A percentile compares a stretch with the other conserved stretches of the same genome.
Conservation (phyloP, 768 basidiomycete genomes). For the Lyophyllum semitale region DNA sequence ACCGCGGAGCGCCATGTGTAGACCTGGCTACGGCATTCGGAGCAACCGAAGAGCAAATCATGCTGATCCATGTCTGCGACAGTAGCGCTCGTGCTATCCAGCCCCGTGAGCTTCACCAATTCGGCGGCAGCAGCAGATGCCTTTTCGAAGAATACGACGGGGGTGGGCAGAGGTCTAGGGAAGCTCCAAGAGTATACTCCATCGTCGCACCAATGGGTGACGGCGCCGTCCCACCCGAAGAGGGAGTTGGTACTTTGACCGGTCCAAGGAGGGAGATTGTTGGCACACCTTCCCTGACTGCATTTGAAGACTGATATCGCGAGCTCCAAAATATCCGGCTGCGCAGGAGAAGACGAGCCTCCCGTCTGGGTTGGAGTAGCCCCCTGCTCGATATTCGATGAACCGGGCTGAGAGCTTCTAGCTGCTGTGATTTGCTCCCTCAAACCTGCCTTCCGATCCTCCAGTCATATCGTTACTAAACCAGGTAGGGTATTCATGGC, state of each 20-base stretch:
- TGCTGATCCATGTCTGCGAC: too few species aligned
- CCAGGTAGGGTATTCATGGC: constrained; percentile 5
- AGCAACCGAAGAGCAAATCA: too few species aligned
- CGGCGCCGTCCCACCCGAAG: constrained; percentile 11
- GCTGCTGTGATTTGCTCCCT: neutral
- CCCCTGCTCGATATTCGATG: neutral
- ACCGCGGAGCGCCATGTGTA: too few species aligned
- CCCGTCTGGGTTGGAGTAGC: neutral
- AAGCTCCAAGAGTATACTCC: too few species aligned
- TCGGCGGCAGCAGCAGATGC: too few species aligned
- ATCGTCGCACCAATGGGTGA: constrained; percentile 2
- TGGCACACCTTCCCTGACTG: neutral
- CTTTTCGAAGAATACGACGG: too few species aligned
- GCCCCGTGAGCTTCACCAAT: too few species aligned
- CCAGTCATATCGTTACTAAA: constrained; percentile 4
- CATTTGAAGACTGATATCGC: constrained; percentile 15
- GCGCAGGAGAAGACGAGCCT: neutral
- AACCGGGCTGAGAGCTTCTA: too few species aligned
- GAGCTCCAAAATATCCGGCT: constrained; percentile 1
- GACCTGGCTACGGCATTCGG: too few species aligned
- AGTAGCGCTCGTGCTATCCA: too few species aligned
- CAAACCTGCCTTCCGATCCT: neutral
- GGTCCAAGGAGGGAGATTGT: neutral
- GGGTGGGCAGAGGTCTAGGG: too few species aligned
- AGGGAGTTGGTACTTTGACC: neutral